Evolutionary conservation across 495 filamentous ascomycete genomes (phyloP), one percentile per base, ranked within the genome.

Genomic region (Halenospora varia): DNA sequence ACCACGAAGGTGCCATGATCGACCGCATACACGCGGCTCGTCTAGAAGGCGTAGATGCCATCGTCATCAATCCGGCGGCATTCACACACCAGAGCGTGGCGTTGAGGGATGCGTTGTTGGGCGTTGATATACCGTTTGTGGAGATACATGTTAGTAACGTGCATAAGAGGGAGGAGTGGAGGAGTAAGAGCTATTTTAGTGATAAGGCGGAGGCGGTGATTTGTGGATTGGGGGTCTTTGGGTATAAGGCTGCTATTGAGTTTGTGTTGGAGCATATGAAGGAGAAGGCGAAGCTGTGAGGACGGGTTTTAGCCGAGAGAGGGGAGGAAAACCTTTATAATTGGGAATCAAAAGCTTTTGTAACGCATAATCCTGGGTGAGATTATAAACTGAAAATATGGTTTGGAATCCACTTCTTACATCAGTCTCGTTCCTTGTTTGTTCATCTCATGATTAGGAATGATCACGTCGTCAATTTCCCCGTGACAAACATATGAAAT

Each of bases 121-220:
- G 79, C 11, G 82, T 88, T 0, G 70, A 64, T 8, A 82, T 88
- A 22, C 85, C 86, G 0, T 89, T 89, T 57, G 76, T 90, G 35
- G 87, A 90, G 74, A 62, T 88, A 13, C 87, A 90, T 69, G 78
- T 88, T 51, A 82, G 70, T 44, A 89, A 89, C 68, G 77, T 88
- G 8, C 84, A 90, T 68, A 78, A 77, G 49, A 67, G 87, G 10
- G 86, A 88, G 73, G 60, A 74, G 9, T 89, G 75, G 60, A 73
- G 86, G 56, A 75, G 82, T 56, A 81, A 86, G 45, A 85, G 82
- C 53, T 88, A 83, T 62, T 75, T 89, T 41, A 83, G 80, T 62
- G 87, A 90, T 69, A 88, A 87, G 72, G 87, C 87, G 11, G 75
- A 76, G 46, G 85, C 78, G 0, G 78, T 88, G 39, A 82, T 90